Evolutionary conservation across 2,329 filamentous ascomycete genomes (phyloP), one percentile per base, ranked within the genome.

Genomic region (Alternaria gaisen): DNA sequence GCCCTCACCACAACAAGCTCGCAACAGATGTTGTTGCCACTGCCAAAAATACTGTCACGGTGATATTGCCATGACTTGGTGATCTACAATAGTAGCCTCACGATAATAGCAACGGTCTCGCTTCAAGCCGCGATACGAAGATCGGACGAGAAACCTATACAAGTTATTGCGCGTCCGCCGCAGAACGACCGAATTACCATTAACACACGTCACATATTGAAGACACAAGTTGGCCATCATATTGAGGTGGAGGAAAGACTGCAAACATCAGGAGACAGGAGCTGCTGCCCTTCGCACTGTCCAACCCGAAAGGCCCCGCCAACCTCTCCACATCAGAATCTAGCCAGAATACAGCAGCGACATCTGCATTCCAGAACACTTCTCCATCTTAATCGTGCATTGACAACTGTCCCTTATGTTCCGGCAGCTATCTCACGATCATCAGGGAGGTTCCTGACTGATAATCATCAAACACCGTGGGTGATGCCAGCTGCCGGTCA

Each of bases 311-410:
- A n/a, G 16, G 36, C 51, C 51, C 57, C 52, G 30, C 44, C 43
- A 40, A 48, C 52, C 32, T 8, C 26, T 43, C 54, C 32, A 54
- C 36, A 58, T 47, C 20, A 12, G 7, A 60, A 56, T 40, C 50
- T 58, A 46, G 50, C 42, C 12, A 50, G 26, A 38, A 6, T 34
- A 22, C 20, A 26, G 50, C 44, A 55, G 38, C 30, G 44, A 38
- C 44, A 56, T 56, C 9, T 42, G 10, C 52, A 55, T 44, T 60
- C 57, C 53, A 60, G 57, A 60, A 60, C 56, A 58, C 41, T 36
- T 36, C 34, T 41, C 56, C 56, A 58, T 53, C 42, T 42, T 46
- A 46, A 58, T 53, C 50, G 41, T 18, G 57, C 52, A 56, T 55
- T 47, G 52, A 51, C 57, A 60, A 26, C 55, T 55, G 54, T 57